These are phyloP conservation scores for Nakaseomyces uthaithaninus DNA, from an alignment of 1,139 yeast genomes.

Conservation along the genomic window DNA sequence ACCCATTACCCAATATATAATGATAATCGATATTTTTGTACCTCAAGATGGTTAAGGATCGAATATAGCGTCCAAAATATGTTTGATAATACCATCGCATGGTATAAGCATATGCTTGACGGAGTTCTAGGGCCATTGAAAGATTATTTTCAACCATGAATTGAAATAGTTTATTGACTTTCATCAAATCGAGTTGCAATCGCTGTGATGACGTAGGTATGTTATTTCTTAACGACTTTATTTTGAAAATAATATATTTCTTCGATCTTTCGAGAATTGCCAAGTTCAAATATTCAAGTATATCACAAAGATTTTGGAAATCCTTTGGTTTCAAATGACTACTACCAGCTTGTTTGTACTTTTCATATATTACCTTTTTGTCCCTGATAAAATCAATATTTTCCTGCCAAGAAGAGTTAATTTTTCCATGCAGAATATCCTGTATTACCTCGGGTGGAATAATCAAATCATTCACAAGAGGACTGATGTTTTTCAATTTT, in stretches of 20 bases:
- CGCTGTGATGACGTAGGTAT: conserved; percentile 54
- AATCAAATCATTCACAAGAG: conserved; percentile 62
- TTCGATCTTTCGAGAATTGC: conserved; percentile 64
- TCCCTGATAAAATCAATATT: conserved; percentile 50
- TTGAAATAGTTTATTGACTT: conserved; percentile 50
- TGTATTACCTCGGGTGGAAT: conserved; percentile 62
- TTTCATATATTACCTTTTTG: conserved; percentile 43
- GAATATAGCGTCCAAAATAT: conserved; percentile 69
- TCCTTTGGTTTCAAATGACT: conserved; percentile 23
- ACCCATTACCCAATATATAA: conserved; percentile 32
- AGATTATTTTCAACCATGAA: conserved; percentile 51
- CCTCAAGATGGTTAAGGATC: conserved; percentile 61
- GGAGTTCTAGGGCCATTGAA: conserved; percentile 65
- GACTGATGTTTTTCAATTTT: conserved; percentile 50
- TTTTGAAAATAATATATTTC: conserved; percentile 55
- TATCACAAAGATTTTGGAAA: conserved; percentile 20
- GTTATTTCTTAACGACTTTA: conserved; percentile 52
- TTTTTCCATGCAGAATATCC: conserved; percentile 42
- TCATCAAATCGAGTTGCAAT: conserved; percentile 59
- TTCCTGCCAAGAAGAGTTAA: conserved; percentile 50
- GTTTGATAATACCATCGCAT: conserved; percentile 89
- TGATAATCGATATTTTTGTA: conserved; percentile 45
- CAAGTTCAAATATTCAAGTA: conserved; percentile 33
- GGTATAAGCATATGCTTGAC: conserved; percentile 74
- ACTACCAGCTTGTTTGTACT: conserved; percentile 25